Conservation (phyloP, 345 rosid genomes). For the Abelmoschus esculentus region DNA sequence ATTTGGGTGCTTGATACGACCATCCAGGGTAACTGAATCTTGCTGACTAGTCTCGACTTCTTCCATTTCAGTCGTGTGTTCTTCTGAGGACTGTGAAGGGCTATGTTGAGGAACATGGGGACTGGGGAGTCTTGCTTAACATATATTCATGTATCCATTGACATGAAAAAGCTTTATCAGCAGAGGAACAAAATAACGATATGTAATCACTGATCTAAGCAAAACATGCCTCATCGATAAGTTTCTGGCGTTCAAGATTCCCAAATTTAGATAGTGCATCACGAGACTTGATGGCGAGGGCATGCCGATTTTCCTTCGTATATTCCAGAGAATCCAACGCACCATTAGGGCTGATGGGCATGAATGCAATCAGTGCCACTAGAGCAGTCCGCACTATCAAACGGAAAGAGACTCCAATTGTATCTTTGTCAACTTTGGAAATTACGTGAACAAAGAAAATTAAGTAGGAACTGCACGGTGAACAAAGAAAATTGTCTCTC, state of each 20-base stretch:
- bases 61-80: constrained; percentile 14
- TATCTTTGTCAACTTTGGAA: no score
- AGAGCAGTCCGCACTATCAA: constrained; percentile 90
- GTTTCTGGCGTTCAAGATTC: constrained; percentile 70
- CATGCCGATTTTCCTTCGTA: constrained; percentile 72
- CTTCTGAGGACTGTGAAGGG: constrained; percentile 23
- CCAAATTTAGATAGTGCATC: constrained; percentile 69
- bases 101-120: constrained; percentile 32
- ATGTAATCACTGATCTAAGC: not conserved
- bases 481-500: no score
- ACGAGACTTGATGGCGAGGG: constrained; percentile 78
- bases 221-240: constrained; percentile 68
- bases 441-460: no score
- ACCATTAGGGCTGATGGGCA: constrained; percentile 91
- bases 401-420: no score
- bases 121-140: constrained; percentile 67
- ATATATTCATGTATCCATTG: constrained; percentile 79
- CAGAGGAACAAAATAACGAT: not conserved
- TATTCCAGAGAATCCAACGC: constrained; percentile 92
- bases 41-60: constrained; percentile 16
- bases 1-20: constrained; percentile 10
- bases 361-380: constrained; percentile 89
- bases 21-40: constrained; percentile 15
- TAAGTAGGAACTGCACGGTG: no score
- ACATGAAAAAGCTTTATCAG: constrained; percentile 7